Evolutionary conservation across 805 yeast species (phyloP).

Genomic region (Cyberlindnera saturnus): DNA sequence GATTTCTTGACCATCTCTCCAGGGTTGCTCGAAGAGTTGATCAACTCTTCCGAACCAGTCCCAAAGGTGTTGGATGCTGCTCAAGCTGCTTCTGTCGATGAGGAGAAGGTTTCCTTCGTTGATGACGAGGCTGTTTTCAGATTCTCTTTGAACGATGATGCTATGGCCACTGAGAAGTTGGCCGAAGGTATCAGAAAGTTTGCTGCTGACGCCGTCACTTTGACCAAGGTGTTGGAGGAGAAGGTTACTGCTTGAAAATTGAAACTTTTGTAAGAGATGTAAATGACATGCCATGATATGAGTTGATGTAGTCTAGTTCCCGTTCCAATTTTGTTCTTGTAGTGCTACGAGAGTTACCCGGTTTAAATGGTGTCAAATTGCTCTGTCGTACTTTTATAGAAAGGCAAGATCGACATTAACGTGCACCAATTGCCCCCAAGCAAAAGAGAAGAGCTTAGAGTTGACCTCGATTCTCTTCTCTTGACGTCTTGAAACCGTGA

Average conservation of each 20-base stretch:
- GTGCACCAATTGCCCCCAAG: no score
- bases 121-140: conserved; percentile 89
- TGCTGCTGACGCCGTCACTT: conserved; percentile 85
- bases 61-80: conserved; percentile 77
- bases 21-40: conserved; percentile 79
- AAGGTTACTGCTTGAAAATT: conserved; percentile 39
- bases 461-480: no score
- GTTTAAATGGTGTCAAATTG: no score
- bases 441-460: no score
- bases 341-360: no score
- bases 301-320: no score
- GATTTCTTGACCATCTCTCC: conserved; percentile 96
- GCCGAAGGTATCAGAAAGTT: conserved; percentile 97
- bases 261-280: neutral
- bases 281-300: no score
- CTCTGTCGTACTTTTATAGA: no score
- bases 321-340: no score
- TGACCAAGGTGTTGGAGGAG: conserved; percentile 59
- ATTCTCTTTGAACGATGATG: conserved; percentile 87
- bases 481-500: no score
- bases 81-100: conserved; percentile 48
- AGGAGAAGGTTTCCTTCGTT: conserved; percentile 70
- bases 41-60: conserved; percentile 69
- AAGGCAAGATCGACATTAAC: no score
- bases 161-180: conserved; percentile 97